Conservation (phyloP, 306 rosid genomes). For the Benincasa hispida region DNA sequence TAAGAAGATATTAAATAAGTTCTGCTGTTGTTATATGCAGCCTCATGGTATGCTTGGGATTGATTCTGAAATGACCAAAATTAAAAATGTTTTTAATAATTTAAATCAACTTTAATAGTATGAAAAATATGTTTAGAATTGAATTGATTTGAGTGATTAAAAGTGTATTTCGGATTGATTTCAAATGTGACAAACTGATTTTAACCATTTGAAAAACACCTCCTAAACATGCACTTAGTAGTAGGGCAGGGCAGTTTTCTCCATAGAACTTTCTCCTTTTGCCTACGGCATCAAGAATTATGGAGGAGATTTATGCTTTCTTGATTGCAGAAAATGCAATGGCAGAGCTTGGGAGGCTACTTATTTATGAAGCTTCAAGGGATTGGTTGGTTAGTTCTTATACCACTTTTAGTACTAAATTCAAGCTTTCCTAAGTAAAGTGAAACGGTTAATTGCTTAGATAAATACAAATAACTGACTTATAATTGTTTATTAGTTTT, state of each 20-base stretch:
- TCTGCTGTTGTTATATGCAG: background rate
- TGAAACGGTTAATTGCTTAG: background rate
- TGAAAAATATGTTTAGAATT: too few relatives aligned
- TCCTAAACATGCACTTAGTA: too few relatives aligned
- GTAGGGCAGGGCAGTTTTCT: background rate
- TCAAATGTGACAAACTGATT: too few relatives aligned
- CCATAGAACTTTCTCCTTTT: background rate
- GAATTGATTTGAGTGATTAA: too few relatives aligned
- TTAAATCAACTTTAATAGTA: too few relatives aligned
- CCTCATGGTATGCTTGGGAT: too few relatives aligned
- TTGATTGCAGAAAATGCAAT: constrained; percentile 66
- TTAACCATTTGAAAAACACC: too few relatives aligned
- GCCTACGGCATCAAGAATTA: background rate
- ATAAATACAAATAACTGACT: background rate
- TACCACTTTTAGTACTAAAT: background rate
- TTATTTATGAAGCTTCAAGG: constrained; percentile 84
- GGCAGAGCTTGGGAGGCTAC: constrained; percentile 95
- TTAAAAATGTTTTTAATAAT: too few relatives aligned
- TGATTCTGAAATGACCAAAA: too few relatives aligned
- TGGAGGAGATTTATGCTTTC: background rate
- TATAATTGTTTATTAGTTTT: background rate
- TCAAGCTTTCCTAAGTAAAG: background rate
- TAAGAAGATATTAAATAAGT: background rate
- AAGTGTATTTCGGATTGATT: too few relatives aligned
- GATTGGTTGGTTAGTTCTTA: constrained; percentile 84